phyloP scores from a whole-genome alignment of 805 yeast genomes.

The Yarrowia porcina region DNA sequence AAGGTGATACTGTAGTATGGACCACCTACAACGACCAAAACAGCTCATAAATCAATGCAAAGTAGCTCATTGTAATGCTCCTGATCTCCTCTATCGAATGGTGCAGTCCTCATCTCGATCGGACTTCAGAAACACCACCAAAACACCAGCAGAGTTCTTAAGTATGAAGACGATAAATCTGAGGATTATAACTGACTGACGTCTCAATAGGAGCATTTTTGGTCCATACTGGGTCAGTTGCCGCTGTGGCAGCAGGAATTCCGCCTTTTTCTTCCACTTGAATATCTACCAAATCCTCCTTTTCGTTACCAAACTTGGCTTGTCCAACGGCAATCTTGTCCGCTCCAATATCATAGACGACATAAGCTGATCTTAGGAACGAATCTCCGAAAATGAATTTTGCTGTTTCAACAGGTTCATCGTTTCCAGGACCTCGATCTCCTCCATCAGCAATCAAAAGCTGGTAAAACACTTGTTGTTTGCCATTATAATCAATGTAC shows the following conservation, averaged over 20 bases:
- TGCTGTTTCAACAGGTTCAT: slow-evolving; percentile 50
- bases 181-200: neutral
- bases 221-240: neutral
- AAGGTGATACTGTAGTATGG: no score
- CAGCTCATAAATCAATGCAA: no score
- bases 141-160: no score
- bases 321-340: slow-evolving; percentile 55
- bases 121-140: no score
- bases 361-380: slow-evolving; percentile 59
- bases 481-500: neutral
- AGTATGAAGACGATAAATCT: neutral
- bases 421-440: slow-evolving; percentile 33
- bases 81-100: no score
- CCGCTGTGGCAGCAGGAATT: neutral
- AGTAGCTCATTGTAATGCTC: no score
- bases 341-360: slow-evolving; percentile 61
- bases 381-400: slow-evolving; percentile 52
- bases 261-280: neutral
- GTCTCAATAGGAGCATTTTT: neutral
- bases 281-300: neutral
- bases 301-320: slow-evolving; percentile 34
- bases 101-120: no score
- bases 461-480: neutral
- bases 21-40: no score
- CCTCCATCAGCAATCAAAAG: neutral